A percentile compares a stretch with the other conserved stretches of the same genome.
Conservation (phyloP, 768 basidiomycete genomes). For the Phlebiopsis gigantea region DNA sequence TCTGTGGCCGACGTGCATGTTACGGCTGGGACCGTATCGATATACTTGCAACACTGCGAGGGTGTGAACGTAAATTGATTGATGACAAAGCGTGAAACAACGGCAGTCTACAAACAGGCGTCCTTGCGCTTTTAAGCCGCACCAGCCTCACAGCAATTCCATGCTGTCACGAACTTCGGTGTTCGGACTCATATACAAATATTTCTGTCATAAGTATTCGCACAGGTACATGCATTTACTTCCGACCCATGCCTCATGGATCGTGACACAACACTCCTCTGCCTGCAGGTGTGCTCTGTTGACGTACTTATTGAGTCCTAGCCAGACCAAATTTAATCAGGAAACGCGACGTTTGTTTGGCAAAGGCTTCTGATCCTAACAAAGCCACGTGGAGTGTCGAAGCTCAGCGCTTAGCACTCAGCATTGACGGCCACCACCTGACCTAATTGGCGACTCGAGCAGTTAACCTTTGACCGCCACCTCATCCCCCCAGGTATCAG, state of each 20-base stretch:
- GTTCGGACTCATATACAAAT: neutral
- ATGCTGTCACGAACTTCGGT: neutral
- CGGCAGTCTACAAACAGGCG: neutral
- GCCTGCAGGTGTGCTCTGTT: too few relatives aligned
- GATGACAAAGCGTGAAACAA: neutral
- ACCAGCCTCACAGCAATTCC: neutral
- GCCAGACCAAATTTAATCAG: too few relatives aligned
- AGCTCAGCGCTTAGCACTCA: neutral
- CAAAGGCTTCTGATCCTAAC: conserved; percentile 20
- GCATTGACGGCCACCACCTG: too few relatives aligned
- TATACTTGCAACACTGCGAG: neutral
- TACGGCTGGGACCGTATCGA: neutral
- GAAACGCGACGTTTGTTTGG: conserved; percentile 18
- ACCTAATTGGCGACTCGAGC: neutral
- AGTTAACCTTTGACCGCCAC: neutral
- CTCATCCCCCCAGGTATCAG: neutral
- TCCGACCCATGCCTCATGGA: neutral
- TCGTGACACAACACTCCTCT: too few relatives aligned
- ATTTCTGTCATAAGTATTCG: neutral
- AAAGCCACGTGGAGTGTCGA: conserved; percentile 16
- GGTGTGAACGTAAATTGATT: neutral
- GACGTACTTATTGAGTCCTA: too few relatives aligned
- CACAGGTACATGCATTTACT: neutral
- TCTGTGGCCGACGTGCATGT: neutral
- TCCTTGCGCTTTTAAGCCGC: neutral